Conservation (phyloP, 2,329 filamentous ascomycete genomes). For the Phialemonium atrogriseum region DNA sequence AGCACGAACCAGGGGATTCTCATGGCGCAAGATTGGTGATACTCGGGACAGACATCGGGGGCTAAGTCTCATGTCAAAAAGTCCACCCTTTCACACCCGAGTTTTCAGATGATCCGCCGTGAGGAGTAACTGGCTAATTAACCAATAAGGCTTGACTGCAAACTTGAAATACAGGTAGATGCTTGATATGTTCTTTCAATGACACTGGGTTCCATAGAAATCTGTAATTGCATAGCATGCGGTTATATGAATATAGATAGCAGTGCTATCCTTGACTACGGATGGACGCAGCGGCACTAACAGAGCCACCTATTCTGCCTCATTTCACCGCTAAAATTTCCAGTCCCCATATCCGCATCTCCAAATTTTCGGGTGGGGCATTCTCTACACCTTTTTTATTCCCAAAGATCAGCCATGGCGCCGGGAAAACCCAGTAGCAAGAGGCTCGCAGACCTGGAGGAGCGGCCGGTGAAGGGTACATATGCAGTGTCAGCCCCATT, state of each 20-base stretch:
- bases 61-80: slow-evolving; percentile 18
- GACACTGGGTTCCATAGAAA: neutral
- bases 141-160: no score
- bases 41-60: slow-evolving; percentile 39
- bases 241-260: no score
- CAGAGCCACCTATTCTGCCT: slow-evolving; percentile 34
- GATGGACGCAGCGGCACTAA: no score
- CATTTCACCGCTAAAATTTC: slow-evolving; percentile 43
- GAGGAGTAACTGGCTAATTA: no score
- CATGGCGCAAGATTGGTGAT: slow-evolving; percentile 54
- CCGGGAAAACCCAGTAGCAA: slow-evolving; percentile 3
- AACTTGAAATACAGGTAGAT: no score
- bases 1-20: slow-evolving; percentile 72
- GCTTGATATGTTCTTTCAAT: no score
- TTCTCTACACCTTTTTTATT: slow-evolving; percentile 1
- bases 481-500: neutral
- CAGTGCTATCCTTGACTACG: no score
- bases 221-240: no score
- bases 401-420: slow-evolving; percentile 1
- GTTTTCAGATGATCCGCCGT: no score
- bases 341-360: slow-evolving; percentile 12
- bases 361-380: slow-evolving; percentile 17
- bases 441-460: slow-evolving; percentile 30
- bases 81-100: no score
- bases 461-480: slow-evolving; percentile 53